Percentiles rank a stretch among this genome's conserved stretches.
Conservation (phyloP, 163 green algal genomes). For the Chlorella variabilis region DNA sequence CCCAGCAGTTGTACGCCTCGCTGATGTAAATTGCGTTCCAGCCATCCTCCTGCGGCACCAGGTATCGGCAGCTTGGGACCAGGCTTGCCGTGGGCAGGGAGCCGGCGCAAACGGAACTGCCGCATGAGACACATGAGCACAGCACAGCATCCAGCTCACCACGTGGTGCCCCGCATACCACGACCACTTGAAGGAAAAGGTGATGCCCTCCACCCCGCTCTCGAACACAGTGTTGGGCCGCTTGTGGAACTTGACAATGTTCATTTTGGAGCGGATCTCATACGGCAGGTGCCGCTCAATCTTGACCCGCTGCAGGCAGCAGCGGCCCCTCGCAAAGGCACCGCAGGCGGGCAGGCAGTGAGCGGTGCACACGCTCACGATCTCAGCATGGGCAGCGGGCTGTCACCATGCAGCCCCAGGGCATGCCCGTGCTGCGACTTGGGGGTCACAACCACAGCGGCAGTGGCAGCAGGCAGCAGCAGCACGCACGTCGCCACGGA, state of each 20-base stretch:
- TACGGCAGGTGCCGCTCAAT: slow-evolving; percentile 18
- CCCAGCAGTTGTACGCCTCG: slow-evolving; percentile 1
- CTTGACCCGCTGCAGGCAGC: neutral
- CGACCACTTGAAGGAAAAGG: slow-evolving; percentile 9
- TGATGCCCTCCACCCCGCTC: slow-evolving; percentile 26
- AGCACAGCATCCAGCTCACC: neutral
- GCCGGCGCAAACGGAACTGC: neutral
- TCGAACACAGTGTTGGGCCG: neutral
- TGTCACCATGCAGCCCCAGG: too few species aligned
- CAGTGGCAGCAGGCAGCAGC: neutral
- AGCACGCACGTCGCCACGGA: neutral
- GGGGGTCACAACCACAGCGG: too few species aligned
- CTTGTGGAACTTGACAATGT: neutral
- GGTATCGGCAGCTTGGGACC: too few species aligned
- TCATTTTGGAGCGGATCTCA: neutral
- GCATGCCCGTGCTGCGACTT: too few species aligned
- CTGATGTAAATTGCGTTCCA: slow-evolving; percentile 6
- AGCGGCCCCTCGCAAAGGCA: neutral
- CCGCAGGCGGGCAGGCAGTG: neutral
- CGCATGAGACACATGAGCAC: neutral
- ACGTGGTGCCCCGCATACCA: slow-evolving; percentile 15
- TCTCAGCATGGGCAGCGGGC: neutral
- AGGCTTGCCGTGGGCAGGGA: too few species aligned
- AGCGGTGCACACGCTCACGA: too few species aligned
- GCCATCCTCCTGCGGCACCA: slow-evolving; percentile 17